phyloP scores from a whole-genome alignment of 2,329 filamentous ascomycete species.

The Hortaea werneckii region DNA sequence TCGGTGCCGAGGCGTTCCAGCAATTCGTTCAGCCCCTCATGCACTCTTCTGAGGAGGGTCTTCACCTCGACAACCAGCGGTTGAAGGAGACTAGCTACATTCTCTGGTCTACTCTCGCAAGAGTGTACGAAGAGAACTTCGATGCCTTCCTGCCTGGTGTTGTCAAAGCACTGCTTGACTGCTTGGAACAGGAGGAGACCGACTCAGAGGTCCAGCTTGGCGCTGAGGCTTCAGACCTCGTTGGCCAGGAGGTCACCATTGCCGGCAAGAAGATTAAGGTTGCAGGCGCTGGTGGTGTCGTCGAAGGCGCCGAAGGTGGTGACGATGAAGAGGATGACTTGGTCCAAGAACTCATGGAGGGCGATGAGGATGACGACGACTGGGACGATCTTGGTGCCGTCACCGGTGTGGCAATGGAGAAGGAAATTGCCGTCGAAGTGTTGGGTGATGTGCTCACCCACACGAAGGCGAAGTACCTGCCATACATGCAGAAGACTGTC shows the following conservation, averaged over 20 bases:
- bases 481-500: conserved; percentile 82
- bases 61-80: conserved; percentile 78
- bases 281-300: conserved; percentile 43
- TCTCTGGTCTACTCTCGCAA: conserved; percentile 87
- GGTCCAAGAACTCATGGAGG: conserved; percentile 36
- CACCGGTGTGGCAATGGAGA: conserved; percentile 84
- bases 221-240: conserved; percentile 61
- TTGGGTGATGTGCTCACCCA: conserved; percentile 85
- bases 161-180: conserved; percentile 70
- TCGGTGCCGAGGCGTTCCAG: conserved; percentile 77
- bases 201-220: conserved; percentile 68
- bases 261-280: conserved; percentile 81
- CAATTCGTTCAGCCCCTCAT: conserved; percentile 85
- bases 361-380: conserved; percentile 65
- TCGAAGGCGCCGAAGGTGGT: conserved; percentile 47
- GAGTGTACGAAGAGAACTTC: conserved; percentile 82
- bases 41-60: conserved; percentile 81
- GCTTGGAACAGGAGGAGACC: conserved; percentile 79
- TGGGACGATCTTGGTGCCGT: conserved; percentile 77
- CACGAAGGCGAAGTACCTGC: conserved; percentile 67
- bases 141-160: conserved; percentile 67
- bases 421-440: conserved; percentile 93
- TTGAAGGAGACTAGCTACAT: conserved; percentile 96
- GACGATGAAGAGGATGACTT: conserved; percentile 52
- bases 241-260: conserved; percentile 66